Base-by-base conservation (phyloP, 352 stramenopile genomes). In the Phytophthora foliorum region DNA sequence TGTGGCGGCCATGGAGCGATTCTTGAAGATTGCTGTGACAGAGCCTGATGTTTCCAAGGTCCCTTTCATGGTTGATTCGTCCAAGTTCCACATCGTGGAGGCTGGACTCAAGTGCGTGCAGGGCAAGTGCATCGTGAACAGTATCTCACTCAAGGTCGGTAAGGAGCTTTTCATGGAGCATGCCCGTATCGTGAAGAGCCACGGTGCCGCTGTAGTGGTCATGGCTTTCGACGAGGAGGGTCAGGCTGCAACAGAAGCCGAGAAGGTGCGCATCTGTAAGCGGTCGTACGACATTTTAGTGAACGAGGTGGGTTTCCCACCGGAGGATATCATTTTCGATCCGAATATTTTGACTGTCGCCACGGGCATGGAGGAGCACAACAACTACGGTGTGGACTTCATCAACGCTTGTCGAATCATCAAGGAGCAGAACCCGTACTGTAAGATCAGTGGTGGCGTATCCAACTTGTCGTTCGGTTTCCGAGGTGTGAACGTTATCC, bases 221-320 rank as follows among this genome's bases (percentile, higher is more conserved):
- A 99, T 99, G 97, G 97, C 97, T 9, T 99, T 99, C 68, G 97
- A 99, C 69, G 97, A 99, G 75, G 74, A 98, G 31, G 97, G 97
- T 13, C 95, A 99, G 74, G 97, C 97, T 31, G 97, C 95, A 5
- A 98, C 97, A 4, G 88, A 96, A 66, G 88, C 89, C 1, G 95
- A 99, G 55, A 99, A 99, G 81, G 86, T 99, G 10, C 94, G 95
- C 66, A 99, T 99, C 57, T 99, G 97, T 80, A 99, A 99, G 84
- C 93, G 97, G n/a, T 98, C 92, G 27, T 99, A 99, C 84, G 96
- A 99, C 64, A 98, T 99, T 66, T 77, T 99, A 16, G 96, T 99
- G 49, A 89, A 98, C 62, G 86, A 98, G 22, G 79, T 97, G 4
- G 78, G 85, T 2, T 99, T 99, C 78, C 96, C 96, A 21, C 96